Evolutionary conservation across 345 rosid genomes (phyloP).

Genomic region (Gossypium anomalum): DNA sequence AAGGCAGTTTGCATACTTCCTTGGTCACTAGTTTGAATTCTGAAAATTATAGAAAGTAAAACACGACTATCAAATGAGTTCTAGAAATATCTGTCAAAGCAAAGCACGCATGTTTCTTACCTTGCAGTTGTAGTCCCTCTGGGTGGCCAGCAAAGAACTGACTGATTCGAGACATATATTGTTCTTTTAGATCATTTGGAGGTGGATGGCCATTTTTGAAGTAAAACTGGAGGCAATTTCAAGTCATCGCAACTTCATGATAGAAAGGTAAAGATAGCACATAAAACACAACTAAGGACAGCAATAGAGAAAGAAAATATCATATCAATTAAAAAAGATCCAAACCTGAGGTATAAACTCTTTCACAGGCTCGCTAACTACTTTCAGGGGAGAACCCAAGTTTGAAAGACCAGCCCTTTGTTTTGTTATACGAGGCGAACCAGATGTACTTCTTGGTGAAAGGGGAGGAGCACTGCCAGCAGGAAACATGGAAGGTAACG

Average conservation of each 20-base stretch:
- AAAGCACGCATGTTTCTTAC: constrained; percentile 30
- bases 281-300: constrained; percentile 1
- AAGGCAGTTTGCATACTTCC: constrained; percentile 95
- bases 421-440: constrained; percentile 83
- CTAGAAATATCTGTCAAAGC: neutral
- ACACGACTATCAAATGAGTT: constrained; percentile 1
- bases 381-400: constrained; percentile 85
- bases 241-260: constrained; percentile 8
- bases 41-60: constrained; percentile 19
- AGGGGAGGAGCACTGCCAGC: constrained; percentile 96
- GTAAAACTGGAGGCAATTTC: constrained; percentile 69
- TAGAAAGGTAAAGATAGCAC: neutral
- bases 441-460: constrained; percentile 83
- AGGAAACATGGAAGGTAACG: constrained; percentile 93
- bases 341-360: constrained; percentile 92
- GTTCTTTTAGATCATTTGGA: constrained; percentile 73
- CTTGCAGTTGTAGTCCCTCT: constrained; percentile 70
- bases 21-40: constrained; percentile 68
- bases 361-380: constrained; percentile 69
- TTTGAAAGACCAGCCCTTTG: constrained; percentile 76
- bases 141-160: constrained; percentile 65
- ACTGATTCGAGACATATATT: constrained; percentile 57
- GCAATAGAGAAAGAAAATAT: constrained; percentile 8
- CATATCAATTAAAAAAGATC: constrained; percentile 4
- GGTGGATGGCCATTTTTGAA: constrained; percentile 86